Evolutionary conservation across 192 early-diverging fungal genomes (phyloP).

Genomic region (Coemansia sp.): DNA sequence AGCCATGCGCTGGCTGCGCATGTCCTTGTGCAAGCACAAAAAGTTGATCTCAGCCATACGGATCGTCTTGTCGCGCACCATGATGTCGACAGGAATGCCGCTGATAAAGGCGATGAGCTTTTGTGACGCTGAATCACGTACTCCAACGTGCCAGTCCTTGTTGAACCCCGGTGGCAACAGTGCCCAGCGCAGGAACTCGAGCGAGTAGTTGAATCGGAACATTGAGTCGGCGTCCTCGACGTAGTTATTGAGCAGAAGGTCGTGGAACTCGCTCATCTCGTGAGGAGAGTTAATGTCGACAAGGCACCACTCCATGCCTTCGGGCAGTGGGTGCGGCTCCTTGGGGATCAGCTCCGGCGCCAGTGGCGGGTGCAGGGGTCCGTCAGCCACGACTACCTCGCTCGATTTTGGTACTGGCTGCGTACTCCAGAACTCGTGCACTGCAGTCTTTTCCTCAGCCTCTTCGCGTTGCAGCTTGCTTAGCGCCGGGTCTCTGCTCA

Average conservation of each 20-base stretch:
- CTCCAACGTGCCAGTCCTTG: slow-evolving; percentile 89
- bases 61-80: slow-evolving; percentile 66
- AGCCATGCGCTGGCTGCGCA: slow-evolving; percentile 91
- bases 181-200: slow-evolving; percentile 94
- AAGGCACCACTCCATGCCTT: slow-evolving; percentile 86
- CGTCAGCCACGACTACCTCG: slow-evolving; percentile 73
- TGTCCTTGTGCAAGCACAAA: slow-evolving; percentile 93
- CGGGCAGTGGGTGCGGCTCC: slow-evolving; percentile 84
- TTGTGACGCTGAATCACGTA: slow-evolving; percentile 69
- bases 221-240: slow-evolving; percentile 96
- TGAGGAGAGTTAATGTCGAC: slow-evolving; percentile 77
- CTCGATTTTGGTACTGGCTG: slow-evolving; percentile 90
- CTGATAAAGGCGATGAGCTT: slow-evolving; percentile 96
- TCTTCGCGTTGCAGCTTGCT: slow-evolving; percentile 46
- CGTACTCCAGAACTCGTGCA: slow-evolving; percentile 94
- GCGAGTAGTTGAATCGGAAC: slow-evolving; percentile 97
- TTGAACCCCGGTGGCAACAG: slow-evolving; percentile 92
- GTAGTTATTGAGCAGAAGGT: slow-evolving; percentile 89
- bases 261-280: slow-evolving; percentile 86
- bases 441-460: slow-evolving; percentile 33
- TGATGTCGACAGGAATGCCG: slow-evolving; percentile 84
- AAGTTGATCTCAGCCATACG: slow-evolving; percentile 97
- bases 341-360: slow-evolving; percentile 75
- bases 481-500: slow-evolving; percentile 15
- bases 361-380: slow-evolving; percentile 79